A percentile compares a stretch with the other conserved stretches of the same genome.
Conservation (phyloP, 176 grass and related monocot genomes). For the Puccinellia tenuiflora region DNA sequence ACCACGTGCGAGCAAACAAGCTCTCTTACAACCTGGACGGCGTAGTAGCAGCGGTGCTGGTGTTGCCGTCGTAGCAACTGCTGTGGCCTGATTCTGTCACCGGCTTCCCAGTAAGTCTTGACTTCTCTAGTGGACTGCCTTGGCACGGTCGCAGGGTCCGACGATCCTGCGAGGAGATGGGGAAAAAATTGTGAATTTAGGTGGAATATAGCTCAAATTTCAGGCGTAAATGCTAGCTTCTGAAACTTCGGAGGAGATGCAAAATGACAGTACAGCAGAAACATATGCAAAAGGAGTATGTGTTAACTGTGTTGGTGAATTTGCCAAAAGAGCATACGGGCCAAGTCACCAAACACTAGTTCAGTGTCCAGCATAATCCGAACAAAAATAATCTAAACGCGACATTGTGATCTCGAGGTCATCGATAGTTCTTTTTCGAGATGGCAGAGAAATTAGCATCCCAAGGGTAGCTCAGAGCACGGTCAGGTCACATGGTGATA, state of each 20-base stretch:
- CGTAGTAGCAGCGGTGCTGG: constrained; percentile 27
- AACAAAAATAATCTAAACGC: no score
- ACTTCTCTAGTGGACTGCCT: constrained; percentile 42
- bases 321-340: no score
- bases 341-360: not conserved
- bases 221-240: not conserved
- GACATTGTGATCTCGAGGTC: constrained; percentile 1
- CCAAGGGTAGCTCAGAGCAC: constrained; percentile 18
- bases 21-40: constrained; percentile 41
- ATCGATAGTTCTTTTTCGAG: not conserved
- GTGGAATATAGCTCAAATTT: not conserved
- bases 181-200: not conserved
- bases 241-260: constrained; percentile 8
- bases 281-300: no score
- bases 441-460: constrained; percentile 23
- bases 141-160: constrained; percentile 35
- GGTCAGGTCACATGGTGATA: not conserved
- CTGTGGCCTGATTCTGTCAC: constrained; percentile 25
- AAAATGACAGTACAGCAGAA: not conserved
- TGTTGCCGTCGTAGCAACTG: constrained; percentile 61
- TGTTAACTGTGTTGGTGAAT: not conserved
- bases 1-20: not conserved
- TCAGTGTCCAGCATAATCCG: not conserved
- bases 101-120: constrained; percentile 33
- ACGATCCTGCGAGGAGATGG: constrained; percentile 43